Conservation (phyloP, 768 basidiomycete genomes). For the Pleurotus tuoliensis region DNA sequence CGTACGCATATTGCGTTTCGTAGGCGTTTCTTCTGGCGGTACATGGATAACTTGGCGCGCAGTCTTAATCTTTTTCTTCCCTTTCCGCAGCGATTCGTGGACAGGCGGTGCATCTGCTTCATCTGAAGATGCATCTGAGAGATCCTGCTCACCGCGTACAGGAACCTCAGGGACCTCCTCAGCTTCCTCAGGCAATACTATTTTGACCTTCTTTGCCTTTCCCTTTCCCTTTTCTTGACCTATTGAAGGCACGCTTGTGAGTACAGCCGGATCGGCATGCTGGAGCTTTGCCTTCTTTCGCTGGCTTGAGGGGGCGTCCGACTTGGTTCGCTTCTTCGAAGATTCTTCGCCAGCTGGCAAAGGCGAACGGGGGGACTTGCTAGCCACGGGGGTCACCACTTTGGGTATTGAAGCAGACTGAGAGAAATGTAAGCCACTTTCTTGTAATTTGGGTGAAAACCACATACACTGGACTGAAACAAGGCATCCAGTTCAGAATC, state of each 20-base stretch:
- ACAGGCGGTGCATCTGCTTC: slow-evolving; percentile 32
- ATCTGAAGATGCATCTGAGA: no score
- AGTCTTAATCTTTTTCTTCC: slow-evolving; percentile 22
- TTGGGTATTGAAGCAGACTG: no score
- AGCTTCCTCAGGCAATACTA: no score
- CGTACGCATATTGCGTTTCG: slow-evolving; percentile 75
- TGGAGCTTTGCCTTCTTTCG: not conserved
- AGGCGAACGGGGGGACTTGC: no score
- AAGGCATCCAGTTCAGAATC: slow-evolving; percentile 64
- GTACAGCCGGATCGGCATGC: not conserved
- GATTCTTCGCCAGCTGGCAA: no score
- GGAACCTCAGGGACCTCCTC: no score
- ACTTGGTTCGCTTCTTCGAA: not conserved
- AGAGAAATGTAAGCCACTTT: no score
- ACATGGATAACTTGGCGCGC: slow-evolving; percentile 40
- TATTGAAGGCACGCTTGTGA: no score
- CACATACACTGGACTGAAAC: slow-evolving; percentile 50
- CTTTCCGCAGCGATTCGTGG: slow-evolving; percentile 57
- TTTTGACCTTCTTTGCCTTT: no score
- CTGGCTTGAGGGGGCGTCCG: not conserved
- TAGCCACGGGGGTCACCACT: no score
- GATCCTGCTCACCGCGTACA: not conserved
- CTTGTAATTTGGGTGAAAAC: not conserved
- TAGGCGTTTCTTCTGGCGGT: slow-evolving; percentile 68
- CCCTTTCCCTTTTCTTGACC: no score